Evolutionary conservation across 75 land plant species (phyloP).

Genomic region (Sequoiadendron giganteum): DNA sequence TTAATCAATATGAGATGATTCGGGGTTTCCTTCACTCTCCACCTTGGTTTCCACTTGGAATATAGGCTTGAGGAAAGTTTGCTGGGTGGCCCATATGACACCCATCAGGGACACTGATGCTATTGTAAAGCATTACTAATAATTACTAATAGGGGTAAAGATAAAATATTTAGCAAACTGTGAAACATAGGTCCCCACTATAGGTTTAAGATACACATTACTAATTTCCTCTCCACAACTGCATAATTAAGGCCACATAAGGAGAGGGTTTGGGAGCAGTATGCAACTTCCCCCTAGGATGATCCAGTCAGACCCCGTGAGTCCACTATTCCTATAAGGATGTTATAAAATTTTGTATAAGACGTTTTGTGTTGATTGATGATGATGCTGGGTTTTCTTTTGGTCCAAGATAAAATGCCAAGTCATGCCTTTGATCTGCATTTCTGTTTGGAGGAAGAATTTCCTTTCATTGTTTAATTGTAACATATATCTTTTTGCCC

Average conservation of each 20-base stretch:
- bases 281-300: neutral
- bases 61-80: too few species aligned
- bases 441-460: neutral
- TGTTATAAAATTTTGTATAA: neutral
- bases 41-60: too few species aligned
- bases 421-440: neutral
- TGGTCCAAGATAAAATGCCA: neutral
- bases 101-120: too few species aligned
- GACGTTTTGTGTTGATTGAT: neutral
- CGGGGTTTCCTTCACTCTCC: too few species aligned
- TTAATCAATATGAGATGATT: too few species aligned
- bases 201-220: neutral
- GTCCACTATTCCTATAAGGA: neutral
- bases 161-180: too few species aligned
- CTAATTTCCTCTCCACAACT: neutral
- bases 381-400: neutral
- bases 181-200: too few species aligned
- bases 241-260: too few species aligned
- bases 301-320: neutral
- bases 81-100: too few species aligned
- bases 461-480: neutral
- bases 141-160: too few species aligned
- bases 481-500: neutral
- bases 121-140: too few species aligned
- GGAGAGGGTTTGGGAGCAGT: neutral